These are phyloP conservation scores for Colletotrichum higginsianum DNA, from an alignment of 2,329 filamentous ascomycete species.

Conservation along the genomic window DNA sequence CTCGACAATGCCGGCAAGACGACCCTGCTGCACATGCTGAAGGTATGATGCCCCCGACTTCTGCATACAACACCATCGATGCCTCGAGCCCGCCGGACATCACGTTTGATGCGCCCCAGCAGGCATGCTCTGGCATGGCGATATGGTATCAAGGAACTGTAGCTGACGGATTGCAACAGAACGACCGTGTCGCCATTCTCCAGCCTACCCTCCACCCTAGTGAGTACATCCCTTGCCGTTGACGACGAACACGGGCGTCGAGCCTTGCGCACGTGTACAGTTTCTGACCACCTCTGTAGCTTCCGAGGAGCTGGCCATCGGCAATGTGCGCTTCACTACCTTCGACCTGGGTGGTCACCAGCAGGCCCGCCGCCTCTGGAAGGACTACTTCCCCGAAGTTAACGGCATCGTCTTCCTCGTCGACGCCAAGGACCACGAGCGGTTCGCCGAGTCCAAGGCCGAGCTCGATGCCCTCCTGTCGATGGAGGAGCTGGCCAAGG, in stretches of 20 bases:
- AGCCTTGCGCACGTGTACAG: constrained; percentile 45
- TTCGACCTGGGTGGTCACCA: constrained; percentile 95
- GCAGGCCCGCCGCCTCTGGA: constrained; percentile 95
- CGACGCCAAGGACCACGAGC: constrained; percentile 97
- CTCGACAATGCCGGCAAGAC: constrained; percentile 97
- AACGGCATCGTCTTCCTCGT: constrained; percentile 98
- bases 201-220: constrained; percentile 93
- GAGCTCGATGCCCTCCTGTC: constrained; percentile 95
- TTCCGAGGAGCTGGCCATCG: constrained; percentile 92
- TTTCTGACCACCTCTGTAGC: constrained; percentile 62
- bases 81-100: background rate
- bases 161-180: constrained; percentile 64
- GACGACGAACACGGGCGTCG: constrained; percentile 4
- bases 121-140: constrained; percentile 8
- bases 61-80: background rate
- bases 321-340: constrained; percentile 94
- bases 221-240: constrained; percentile 61
- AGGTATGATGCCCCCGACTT: constrained; percentile 71
- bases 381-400: constrained; percentile 97
- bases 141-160: constrained; percentile 45
- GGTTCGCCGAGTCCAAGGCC: constrained; percentile 93
- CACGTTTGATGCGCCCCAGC: constrained; percentile 17
- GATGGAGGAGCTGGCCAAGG: constrained; percentile 97
- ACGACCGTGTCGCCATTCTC: constrained; percentile 92
- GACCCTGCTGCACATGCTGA: constrained; percentile 94